These are phyloP conservation scores for Cyclotella atomus DNA, from an alignment of 108 stramenopile genomes.

Conservation along the genomic window DNA sequence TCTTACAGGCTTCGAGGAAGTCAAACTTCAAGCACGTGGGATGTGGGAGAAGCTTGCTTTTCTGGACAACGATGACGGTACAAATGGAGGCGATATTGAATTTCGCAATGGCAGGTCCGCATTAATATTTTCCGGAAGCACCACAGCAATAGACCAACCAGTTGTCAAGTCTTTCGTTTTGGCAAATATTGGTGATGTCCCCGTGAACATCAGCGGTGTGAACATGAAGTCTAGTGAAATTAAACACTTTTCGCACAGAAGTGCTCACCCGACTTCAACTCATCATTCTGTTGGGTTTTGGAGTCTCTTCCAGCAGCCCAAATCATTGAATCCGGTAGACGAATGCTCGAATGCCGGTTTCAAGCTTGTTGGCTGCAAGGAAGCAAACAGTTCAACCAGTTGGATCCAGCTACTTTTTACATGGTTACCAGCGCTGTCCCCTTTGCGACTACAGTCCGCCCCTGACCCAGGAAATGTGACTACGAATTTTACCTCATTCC, in stretches of 20 bases:
- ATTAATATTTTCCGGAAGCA: constrained; percentile 69
- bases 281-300: not conserved
- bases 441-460: not conserved
- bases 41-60: constrained; percentile 73
- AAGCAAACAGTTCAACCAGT: not conserved
- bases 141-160: constrained; percentile 14
- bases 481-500: constrained; percentile 23
- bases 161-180: constrained; percentile 68
- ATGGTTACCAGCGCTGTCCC: constrained; percentile 1
- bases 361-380: constrained; percentile 49
- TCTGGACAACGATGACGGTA: constrained; percentile 48
- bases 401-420: constrained; percentile 7
- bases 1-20: constrained; percentile 79
- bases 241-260: constrained; percentile 39
- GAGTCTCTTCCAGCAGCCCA: not conserved
- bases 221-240: constrained; percentile 54
- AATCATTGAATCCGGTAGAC: not conserved
- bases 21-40: constrained; percentile 64
- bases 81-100: constrained; percentile 71
- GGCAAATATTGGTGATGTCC: constrained; percentile 66
- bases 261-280: constrained; percentile 22
- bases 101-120: constrained; percentile 67
- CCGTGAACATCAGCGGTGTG: constrained; percentile 44
- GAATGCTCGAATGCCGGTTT: constrained; percentile 35
- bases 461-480: no score